Conservation (phyloP, 2,329 filamentous ascomycete species). For the Aciculosporium take region DNA sequence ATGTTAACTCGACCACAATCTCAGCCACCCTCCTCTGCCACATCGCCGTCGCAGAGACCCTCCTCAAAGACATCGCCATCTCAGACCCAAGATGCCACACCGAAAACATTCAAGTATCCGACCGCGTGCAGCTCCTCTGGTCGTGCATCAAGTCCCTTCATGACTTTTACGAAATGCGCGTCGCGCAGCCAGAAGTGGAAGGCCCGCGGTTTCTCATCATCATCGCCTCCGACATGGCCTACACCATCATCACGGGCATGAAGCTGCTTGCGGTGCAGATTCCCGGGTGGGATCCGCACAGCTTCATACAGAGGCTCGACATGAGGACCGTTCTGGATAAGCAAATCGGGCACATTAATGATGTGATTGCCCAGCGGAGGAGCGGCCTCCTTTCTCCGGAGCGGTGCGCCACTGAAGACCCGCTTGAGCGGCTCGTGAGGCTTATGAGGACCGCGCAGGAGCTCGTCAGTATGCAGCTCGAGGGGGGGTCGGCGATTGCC, state of each 20-base stretch:
- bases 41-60: constrained; percentile 28
- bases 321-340: constrained; percentile 11
- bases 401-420: constrained; percentile 13
- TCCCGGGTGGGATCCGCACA: constrained; percentile 31
- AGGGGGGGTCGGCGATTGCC: constrained; percentile 11
- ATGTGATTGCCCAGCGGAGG: constrained; percentile 17
- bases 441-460: constrained; percentile 18
- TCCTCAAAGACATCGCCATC: constrained; percentile 33
- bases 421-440: constrained; percentile 18
- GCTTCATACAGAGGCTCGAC: constrained; percentile 21
- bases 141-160: constrained; percentile 26
- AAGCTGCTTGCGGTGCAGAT: constrained; percentile 31
- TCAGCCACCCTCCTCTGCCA: constrained; percentile 29
- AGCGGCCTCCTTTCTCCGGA: constrained; percentile 12
- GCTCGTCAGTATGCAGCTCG: constrained; percentile 18
- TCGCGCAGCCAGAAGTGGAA: constrained; percentile 17
- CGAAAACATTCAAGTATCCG: constrained; percentile 19
- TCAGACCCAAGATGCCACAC: constrained; percentile 22
- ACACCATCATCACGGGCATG: constrained; percentile 30
- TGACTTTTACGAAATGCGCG: constrained; percentile 25
- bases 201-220: constrained; percentile 28
- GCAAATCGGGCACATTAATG: constrained; percentile 17
- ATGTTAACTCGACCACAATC: too few relatives aligned
- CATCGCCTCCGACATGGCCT: constrained; percentile 32
- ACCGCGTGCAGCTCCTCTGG: constrained; percentile 33